A percentile compares a stretch with the other conserved stretches of the same genome.
Evolutionary conservation across 805 yeast species (phyloP).

Genomic region (Hanseniaspora occidentalis): DNA sequence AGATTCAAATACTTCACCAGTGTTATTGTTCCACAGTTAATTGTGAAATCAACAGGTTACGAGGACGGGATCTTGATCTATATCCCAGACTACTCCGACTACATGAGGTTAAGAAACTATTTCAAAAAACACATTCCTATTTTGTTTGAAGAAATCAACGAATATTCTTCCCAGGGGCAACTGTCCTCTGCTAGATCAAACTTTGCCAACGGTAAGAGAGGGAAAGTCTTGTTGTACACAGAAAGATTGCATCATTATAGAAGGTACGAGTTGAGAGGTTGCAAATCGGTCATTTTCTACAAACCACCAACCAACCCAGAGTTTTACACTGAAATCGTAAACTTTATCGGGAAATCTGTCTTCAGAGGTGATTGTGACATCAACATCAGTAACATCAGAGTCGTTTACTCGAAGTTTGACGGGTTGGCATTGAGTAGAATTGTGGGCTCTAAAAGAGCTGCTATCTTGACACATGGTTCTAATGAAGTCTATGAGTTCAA

Average conservation of each 20-base stretch:
- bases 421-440: constrained; percentile 65
- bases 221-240: constrained; percentile 69
- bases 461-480: constrained; percentile 53
- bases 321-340: constrained; percentile 67
- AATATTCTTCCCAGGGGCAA: constrained; percentile 66
- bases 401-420: constrained; percentile 70
- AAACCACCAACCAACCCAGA: constrained; percentile 75
- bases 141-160: constrained; percentile 64
- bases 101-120: constrained; percentile 62
- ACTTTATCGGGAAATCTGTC: constrained; percentile 50
- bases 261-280: constrained; percentile 75
- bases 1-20: constrained; percentile 72
- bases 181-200: constrained; percentile 3
- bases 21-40: constrained; percentile 52
- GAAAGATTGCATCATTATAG: constrained; percentile 91
- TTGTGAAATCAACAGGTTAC: constrained; percentile 42
- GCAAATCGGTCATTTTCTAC: constrained; percentile 68
- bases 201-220: constrained; percentile 26
- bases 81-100: constrained; percentile 81
- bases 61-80: constrained; percentile 69
- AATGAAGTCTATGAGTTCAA: constrained; percentile 69
- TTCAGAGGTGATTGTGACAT: constrained; percentile 40
- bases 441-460: constrained; percentile 68
- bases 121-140: constrained; percentile 42
- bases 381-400: constrained; percentile 44